A percentile compares a stretch with the other conserved stretches of the same genome.
Evolutionary conservation across 225 moss, liverwort and hornwort species (phyloP).

Genomic region (Bryoerythrophyllum caledonicum): DNA sequence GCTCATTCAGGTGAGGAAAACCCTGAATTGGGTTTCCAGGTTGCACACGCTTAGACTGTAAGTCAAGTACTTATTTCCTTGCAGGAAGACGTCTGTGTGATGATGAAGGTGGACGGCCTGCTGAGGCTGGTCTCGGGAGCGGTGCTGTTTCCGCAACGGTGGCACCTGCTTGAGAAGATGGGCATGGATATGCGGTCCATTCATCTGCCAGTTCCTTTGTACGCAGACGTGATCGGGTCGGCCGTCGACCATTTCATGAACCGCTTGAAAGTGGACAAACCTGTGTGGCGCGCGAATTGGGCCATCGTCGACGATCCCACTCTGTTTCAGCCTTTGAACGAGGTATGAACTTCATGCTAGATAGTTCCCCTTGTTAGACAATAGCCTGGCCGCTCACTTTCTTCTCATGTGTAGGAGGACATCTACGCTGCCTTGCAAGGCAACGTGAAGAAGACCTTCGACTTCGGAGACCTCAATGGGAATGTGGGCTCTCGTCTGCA

Average conservation of each 20-base stretch:
- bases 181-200: constrained; percentile 74
- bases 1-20: constrained; percentile 57
- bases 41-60: not conserved
- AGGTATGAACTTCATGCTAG: constrained; percentile 32
- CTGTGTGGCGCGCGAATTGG: constrained; percentile 81
- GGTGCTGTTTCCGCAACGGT: constrained; percentile 69
- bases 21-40: not conserved
- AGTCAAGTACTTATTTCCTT: not conserved
- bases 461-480: constrained; percentile 18
- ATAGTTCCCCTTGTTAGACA: not conserved
- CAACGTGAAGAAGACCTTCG: constrained; percentile 31
- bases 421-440: constrained; percentile 71
- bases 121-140: constrained; percentile 71
- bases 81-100: constrained; percentile 71
- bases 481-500: constrained; percentile 59
- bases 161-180: constrained; percentile 62
- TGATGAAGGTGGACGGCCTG: constrained; percentile 57
- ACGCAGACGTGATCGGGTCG: constrained; percentile 54
- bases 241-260: constrained; percentile 50
- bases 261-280: constrained; percentile 63
- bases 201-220: constrained; percentile 76
- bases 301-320: constrained; percentile 65
- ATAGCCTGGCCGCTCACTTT: not conserved
- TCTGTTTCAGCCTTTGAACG: constrained; percentile 68
- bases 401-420: constrained; percentile 51